These are phyloP conservation scores for Ensete ventricosum DNA, from an alignment of 176 grass and related monocot genomes.

Conservation along the genomic window DNA sequence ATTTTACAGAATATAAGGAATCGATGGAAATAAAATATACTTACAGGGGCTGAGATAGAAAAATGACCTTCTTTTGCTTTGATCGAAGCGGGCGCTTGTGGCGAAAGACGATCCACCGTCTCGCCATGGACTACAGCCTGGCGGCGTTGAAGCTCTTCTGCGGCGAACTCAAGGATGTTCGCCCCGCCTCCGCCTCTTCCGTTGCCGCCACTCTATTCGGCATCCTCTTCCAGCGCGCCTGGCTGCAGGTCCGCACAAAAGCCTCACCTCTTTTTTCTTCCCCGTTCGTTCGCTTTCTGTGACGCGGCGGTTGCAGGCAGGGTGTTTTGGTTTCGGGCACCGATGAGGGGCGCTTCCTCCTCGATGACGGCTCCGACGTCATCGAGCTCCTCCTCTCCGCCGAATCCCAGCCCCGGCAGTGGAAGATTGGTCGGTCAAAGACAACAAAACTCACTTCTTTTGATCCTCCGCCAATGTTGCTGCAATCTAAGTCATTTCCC, in stretches of 20 bases:
- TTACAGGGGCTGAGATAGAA: no score
- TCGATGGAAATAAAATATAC: no score
- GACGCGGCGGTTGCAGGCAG: slow-evolving; percentile 32
- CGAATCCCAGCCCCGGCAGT: slow-evolving; percentile 24
- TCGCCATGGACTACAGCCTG: slow-evolving; percentile 59
- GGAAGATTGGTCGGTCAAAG: slow-evolving; percentile 23
- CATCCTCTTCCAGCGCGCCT: slow-evolving; percentile 80
- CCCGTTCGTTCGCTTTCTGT: neutral
- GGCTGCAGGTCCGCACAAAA: slow-evolving; percentile 52
- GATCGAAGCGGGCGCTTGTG: neutral
- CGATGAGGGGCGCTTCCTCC: slow-evolving; percentile 28
- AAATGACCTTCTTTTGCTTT: no score
- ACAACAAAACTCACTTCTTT: neutral
- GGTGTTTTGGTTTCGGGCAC: slow-evolving; percentile 39
- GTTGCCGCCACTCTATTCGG: slow-evolving; percentile 43
- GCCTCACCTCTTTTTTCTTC: neutral
- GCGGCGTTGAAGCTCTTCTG: slow-evolving; percentile 78
- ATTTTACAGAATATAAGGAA: no score
- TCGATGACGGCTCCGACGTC: slow-evolving; percentile 71
- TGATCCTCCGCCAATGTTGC: neutral
- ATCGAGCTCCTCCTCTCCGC: slow-evolving; percentile 31
- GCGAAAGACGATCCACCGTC: neutral
- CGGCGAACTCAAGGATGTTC: slow-evolving; percentile 32
- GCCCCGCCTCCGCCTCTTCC: slow-evolving; percentile 22
- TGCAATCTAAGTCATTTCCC: neutral